These are phyloP conservation scores for Penicillium brevicompactum DNA, from an alignment of 2,329 filamentous ascomycete genomes.

Conservation along the genomic window DNA sequence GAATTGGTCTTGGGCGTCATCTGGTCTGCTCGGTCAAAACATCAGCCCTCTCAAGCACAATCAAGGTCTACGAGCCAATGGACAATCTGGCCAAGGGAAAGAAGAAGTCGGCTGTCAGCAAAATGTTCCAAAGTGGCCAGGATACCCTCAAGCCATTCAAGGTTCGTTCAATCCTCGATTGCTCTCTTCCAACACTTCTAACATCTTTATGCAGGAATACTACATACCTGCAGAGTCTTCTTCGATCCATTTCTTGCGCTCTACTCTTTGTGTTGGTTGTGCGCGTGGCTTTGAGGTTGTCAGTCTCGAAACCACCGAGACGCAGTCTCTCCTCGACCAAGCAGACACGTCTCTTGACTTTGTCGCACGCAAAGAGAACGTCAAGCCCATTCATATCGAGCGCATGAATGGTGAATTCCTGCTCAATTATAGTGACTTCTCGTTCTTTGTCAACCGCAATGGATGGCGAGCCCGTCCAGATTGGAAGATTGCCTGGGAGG, in stretches of 20 bases:
- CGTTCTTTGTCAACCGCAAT: slow-evolving; percentile 98
- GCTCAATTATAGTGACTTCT: slow-evolving; percentile 97
- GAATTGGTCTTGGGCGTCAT: slow-evolving; percentile 90
- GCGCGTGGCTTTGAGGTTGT: slow-evolving; percentile 96
- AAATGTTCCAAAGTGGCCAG: slow-evolving; percentile 91
- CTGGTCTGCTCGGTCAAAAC: slow-evolving; percentile 97
- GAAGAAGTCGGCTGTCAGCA: slow-evolving; percentile 92
- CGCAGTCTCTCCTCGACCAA: slow-evolving; percentile 93
- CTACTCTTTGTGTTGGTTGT: slow-evolving; percentile 94
- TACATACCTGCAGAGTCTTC: slow-evolving; percentile 99
- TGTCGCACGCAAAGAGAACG: slow-evolving; percentile 88
- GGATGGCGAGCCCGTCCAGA: slow-evolving; percentile 95
- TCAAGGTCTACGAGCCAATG: slow-evolving; percentile 99
- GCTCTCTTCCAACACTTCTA: slow-evolving; percentile 2
- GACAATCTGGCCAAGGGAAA: slow-evolving; percentile 91
- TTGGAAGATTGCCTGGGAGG: slow-evolving; percentile 98
- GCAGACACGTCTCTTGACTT: slow-evolving; percentile 98
- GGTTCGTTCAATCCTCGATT: slow-evolving; percentile 37
- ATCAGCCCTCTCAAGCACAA: slow-evolving; percentile 87
- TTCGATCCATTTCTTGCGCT: slow-evolving; percentile 95
- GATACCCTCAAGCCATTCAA: slow-evolving; percentile 96
- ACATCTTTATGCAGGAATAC: slow-evolving; percentile 66
- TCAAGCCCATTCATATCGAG: slow-evolving; percentile 95
- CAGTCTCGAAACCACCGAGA: slow-evolving; percentile 94
- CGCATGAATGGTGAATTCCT: slow-evolving; percentile 95